Conservation (phyloP, 2,329 filamentous ascomycete genomes). For the Mariannaea elegans region DNA sequence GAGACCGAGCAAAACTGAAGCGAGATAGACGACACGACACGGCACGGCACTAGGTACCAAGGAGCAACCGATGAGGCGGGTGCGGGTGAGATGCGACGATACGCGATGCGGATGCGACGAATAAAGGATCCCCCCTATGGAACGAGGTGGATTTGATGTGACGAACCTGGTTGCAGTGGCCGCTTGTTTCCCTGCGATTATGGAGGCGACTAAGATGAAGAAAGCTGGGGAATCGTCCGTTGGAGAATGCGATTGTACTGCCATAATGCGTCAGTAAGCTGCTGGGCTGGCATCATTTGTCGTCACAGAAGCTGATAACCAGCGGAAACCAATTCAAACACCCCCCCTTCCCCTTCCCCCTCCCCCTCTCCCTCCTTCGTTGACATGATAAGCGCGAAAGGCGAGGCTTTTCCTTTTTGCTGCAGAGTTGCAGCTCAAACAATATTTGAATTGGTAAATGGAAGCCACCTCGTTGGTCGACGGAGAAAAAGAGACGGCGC, state of each 20-base stretch:
- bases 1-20: slow-evolving; percentile 37
- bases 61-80: slow-evolving; percentile 31
- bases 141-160: slow-evolving; percentile 40
- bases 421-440: too few species aligned
- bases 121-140: slow-evolving; percentile 36
- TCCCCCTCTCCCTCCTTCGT: too few species aligned
- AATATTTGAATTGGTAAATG: slow-evolving; percentile 1
- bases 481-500: not conserved
- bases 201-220: slow-evolving; percentile 18
- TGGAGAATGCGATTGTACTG: slow-evolving; percentile 3
- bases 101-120: slow-evolving; percentile 21
- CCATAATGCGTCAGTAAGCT: slow-evolving; percentile 15
- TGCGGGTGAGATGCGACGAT: slow-evolving; percentile 29
- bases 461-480: slow-evolving; percentile 3
- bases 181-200: slow-evolving; percentile 30
- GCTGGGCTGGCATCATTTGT: not conserved
- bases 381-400: too few species aligned
- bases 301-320: not conserved
- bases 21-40: not conserved
- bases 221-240: slow-evolving; percentile 35
- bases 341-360: not conserved
- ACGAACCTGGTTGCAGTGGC: slow-evolving; percentile 23
- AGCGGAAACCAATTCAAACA: not conserved
- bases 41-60: slow-evolving; percentile 9
- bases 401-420: too few species aligned